A percentile compares a stretch with the other conserved stretches of the same genome.
phyloP scores from a whole-genome alignment of 352 stramenopile species.

The Phytophthora pinifolia region DNA sequence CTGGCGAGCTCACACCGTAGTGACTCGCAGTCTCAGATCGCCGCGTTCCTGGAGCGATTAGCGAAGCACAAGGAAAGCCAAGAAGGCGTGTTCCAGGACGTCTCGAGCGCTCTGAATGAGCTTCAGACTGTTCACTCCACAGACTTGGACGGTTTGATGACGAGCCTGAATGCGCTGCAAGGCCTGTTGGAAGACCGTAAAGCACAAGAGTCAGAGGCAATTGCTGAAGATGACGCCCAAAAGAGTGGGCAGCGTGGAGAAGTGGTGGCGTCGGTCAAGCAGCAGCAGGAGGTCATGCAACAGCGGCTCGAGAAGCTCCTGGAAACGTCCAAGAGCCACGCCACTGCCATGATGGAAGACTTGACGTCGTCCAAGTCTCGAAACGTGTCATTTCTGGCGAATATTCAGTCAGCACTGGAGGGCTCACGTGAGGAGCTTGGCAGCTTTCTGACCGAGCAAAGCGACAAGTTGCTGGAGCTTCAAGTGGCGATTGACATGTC shows the following conservation, averaged over 20 bases:
- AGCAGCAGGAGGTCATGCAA: conserved; percentile 35
- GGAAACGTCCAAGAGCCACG: conserved; percentile 35
- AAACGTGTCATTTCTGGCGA: conserved; percentile 34
- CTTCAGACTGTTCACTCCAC: conserved; percentile 45
- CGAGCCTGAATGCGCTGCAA: conserved; percentile 34
- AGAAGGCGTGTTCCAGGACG: conserved; percentile 40
- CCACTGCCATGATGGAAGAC: conserved; percentile 30
- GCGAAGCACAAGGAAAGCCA: conserved; percentile 55
- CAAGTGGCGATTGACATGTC: conserved; percentile 48
- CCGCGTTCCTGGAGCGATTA: conserved; percentile 46
- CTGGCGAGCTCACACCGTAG: conserved; percentile 46
- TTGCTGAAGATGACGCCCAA: conserved; percentile 14
- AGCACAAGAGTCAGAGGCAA: conserved; percentile 20
- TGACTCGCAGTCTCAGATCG: conserved; percentile 45
- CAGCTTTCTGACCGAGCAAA: conserved; percentile 46
- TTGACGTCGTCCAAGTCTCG: conserved; percentile 31
- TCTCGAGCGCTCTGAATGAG: conserved; percentile 45
- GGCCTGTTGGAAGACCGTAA: conserved; percentile 32
- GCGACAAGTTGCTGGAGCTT: conserved; percentile 45
- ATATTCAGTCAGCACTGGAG: conserved; percentile 28
- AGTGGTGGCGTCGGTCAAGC: conserved; percentile 23
- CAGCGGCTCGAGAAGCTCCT: conserved; percentile 35
- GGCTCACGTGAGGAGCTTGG: conserved; percentile 35
- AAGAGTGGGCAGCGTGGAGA: conserved; percentile 26
- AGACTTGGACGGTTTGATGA: conserved; percentile 43